Percentiles rank a stretch among this genome's conserved stretches.
Evolutionary conservation across 208 protist genomes (phyloP).

Genomic region (Leishmania mexicana): DNA sequence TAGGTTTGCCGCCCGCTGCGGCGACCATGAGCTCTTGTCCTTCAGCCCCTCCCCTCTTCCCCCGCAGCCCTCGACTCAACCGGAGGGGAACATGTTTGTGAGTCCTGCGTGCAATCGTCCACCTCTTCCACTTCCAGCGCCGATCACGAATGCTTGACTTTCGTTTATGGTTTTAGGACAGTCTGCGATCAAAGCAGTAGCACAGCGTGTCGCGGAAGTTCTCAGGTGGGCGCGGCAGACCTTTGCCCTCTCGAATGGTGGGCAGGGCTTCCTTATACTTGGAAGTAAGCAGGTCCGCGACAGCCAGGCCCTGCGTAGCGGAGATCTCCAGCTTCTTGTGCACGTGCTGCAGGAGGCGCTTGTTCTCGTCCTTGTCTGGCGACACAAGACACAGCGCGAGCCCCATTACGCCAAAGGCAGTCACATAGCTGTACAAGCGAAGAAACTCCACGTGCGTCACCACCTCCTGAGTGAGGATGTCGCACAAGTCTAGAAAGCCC

Average conservation of each 20-base stretch:
- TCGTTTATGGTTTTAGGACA: conserved; percentile 15
- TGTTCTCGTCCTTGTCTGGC: conserved; percentile 53
- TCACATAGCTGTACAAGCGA: conserved; percentile 66
- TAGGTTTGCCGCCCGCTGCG: not conserved
- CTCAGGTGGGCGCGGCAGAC: conserved; percentile 34
- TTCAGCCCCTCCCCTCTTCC: too few species aligned
- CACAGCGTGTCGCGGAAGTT: conserved; percentile 61
- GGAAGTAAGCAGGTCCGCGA: conserved; percentile 60
- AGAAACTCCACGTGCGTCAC: conserved; percentile 84
- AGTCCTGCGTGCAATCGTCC: not conserved
- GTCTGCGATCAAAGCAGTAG: conserved; percentile 48
- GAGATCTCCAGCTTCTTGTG: conserved; percentile 67
- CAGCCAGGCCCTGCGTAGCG: conserved; percentile 53
- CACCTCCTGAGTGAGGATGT: conserved; percentile 72
- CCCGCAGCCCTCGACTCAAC: not conserved
- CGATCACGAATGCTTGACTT: not conserved
- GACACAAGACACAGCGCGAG: conserved; percentile 68
- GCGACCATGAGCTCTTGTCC: not conserved
- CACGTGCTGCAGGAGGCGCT: conserved; percentile 54
- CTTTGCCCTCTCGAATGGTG: conserved; percentile 23
- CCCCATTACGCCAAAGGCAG: conserved; percentile 58
- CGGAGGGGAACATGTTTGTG: not conserved
- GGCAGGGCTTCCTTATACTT: conserved; percentile 65
- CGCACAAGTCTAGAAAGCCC: conserved; percentile 67
- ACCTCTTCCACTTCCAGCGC: not conserved